phyloP scores from a whole-genome alignment of 768 basidiomycete genomes.

The Tylopilus sp. region DNA sequence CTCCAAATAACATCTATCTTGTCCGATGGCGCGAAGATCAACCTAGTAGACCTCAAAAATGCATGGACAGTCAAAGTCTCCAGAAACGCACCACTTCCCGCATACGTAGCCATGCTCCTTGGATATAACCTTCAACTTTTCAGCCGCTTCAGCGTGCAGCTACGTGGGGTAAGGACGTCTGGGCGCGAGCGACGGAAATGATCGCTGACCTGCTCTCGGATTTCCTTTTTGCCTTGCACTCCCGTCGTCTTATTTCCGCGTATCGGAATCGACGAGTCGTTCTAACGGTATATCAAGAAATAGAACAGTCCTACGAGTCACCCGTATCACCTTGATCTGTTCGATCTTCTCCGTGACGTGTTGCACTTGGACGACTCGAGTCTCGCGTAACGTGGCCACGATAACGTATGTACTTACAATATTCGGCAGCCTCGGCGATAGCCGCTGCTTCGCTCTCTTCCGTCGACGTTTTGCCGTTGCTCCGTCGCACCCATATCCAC shows the following conservation, averaged over 20 bases:
- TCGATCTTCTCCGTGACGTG: slow-evolving; percentile 56
- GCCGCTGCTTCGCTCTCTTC: slow-evolving; percentile 30
- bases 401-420: slow-evolving; percentile 38
- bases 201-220: slow-evolving; percentile 57
- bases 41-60: slow-evolving; percentile 39
- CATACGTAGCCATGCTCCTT: slow-evolving; percentile 46
- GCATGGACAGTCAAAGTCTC: neutral
- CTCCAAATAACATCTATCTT: slow-evolving; percentile 65
- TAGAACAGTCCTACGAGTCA: neutral
- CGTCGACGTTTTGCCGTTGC: slow-evolving; percentile 8
- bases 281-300: slow-evolving; percentile 35
- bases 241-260: slow-evolving; percentile 73
- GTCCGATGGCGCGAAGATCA: slow-evolving; percentile 60
- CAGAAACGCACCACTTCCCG: slow-evolving; percentile 61
- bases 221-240: slow-evolving; percentile 69
- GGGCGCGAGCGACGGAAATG: neutral
- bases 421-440: slow-evolving; percentile 40
- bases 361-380: slow-evolving; percentile 41
- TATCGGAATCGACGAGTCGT: slow-evolving; percentile 60
- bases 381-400: neutral
- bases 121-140: slow-evolving; percentile 60
- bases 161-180: slow-evolving; percentile 22
- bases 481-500: slow-evolving; percentile 63
- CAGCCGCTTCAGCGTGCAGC: slow-evolving; percentile 58
- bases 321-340: slow-evolving; percentile 48